A percentile compares a stretch with the other conserved stretches of the same genome.
Evolutionary conservation across 139 green algal genomes (phyloP).

Genomic region (Pycnococcus provasolii): DNA sequence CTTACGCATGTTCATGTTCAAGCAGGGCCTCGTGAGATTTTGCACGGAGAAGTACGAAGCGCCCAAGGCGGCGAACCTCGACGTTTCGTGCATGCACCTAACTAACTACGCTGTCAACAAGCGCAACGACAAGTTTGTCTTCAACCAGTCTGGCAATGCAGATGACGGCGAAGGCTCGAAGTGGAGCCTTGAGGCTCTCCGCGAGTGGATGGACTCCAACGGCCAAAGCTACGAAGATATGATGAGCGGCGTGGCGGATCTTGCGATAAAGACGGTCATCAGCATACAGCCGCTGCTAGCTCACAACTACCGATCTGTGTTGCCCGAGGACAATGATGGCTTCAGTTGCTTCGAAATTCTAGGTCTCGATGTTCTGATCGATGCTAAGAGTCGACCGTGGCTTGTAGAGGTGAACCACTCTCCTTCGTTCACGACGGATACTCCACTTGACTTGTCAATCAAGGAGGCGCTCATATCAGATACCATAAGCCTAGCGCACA

Average conservation of each 20-base stretch:
- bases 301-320: constrained; percentile 53
- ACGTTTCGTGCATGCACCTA: constrained; percentile 47
- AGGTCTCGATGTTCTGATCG: constrained; percentile 52
- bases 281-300: constrained; percentile 55
- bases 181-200: constrained; percentile 40
- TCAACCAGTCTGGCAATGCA: constrained; percentile 22
- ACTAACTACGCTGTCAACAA: constrained; percentile 60
- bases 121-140: constrained; percentile 35
- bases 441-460: constrained; percentile 46
- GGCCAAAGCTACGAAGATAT: constrained; percentile 11
- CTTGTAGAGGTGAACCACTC: constrained; percentile 78
- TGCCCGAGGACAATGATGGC: constrained; percentile 44
- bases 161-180: constrained; percentile 31
- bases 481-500: constrained; percentile 29
- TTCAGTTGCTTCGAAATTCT: constrained; percentile 65
- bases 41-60: constrained; percentile 52
- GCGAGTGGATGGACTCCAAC: constrained; percentile 34
- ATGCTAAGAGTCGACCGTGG: constrained; percentile 54
- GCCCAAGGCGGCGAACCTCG: constrained; percentile 47
- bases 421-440: constrained; percentile 59
- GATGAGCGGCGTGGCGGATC: constrained; percentile 26
- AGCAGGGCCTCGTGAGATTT: constrained; percentile 54
- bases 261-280: constrained; percentile 53
- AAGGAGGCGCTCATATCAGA: constrained; percentile 40
- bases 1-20: constrained; percentile 51